Evolutionary conservation across 257 asterid genomes (phyloP).

Genomic region (Coffea eugenioides): DNA sequence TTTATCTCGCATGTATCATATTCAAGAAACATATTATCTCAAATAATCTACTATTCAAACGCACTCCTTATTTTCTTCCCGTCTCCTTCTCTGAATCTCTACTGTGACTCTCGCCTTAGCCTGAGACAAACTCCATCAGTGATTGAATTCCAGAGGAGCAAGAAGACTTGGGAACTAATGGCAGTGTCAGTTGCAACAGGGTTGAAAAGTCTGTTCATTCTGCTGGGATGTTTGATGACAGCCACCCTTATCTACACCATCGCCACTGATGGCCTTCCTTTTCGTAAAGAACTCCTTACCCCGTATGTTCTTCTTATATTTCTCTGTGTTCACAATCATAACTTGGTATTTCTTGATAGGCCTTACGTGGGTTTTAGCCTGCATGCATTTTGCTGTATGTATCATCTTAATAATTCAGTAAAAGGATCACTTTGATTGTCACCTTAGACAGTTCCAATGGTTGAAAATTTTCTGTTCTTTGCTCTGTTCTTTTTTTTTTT

Average conservation of each 20-base stretch:
- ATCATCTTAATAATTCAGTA: neutral
- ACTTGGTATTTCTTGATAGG: neutral
- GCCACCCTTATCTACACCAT: slow-evolving; percentile 58
- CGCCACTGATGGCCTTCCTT: slow-evolving; percentile 70
- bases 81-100: neutral
- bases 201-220: slow-evolving; percentile 50
- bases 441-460: neutral
- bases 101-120: neutral
- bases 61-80: neutral
- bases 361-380: neutral
- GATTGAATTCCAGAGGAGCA: neutral
- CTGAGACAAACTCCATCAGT: neutral
- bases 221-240: slow-evolving; percentile 51
- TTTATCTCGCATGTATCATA: too few relatives aligned
- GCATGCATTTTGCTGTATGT: neutral
- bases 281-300: slow-evolving; percentile 69
- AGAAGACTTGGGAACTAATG: neutral
- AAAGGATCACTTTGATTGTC: neutral
- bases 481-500: too few relatives aligned
- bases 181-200: slow-evolving; percentile 44
- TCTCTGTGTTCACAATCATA: too few relatives aligned
- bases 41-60: too few relatives aligned
- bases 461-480: neutral
- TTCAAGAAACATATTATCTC: too few relatives aligned
- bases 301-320: slow-evolving; percentile 40